Conservation (phyloP, 805 yeast species). For the Kodamaea kaohsiungensis region DNA sequence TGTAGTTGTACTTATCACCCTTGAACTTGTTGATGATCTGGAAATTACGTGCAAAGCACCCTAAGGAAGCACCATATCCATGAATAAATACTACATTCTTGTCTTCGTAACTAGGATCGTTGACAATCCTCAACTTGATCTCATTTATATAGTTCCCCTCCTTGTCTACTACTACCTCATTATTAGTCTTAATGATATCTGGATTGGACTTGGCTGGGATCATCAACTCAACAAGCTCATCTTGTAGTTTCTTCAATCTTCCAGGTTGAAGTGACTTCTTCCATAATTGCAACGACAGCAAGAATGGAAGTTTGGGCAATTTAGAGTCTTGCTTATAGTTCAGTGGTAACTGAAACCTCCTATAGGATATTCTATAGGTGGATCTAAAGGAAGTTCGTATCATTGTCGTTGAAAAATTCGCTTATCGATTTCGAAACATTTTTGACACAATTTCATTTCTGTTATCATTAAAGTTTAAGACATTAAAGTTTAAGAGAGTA, state of each 20-base stretch:
- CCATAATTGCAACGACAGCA: conserved; percentile 18
- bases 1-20: conserved; percentile 36
- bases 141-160: conserved; percentile 35
- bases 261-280: conserved; percentile 20
- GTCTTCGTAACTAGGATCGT: conserved; percentile 20
- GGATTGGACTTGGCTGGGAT: conserved; percentile 24
- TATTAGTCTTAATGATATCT: conserved; percentile 19
- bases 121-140: conserved; percentile 30
- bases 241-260: conserved; percentile 33
- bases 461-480: too few relatives aligned
- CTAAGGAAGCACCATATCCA: conserved; percentile 58
- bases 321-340: conserved; percentile 1
- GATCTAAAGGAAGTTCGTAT: not conserved
- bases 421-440: not conserved
- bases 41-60: conserved; percentile 57
- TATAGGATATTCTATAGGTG: not conserved
- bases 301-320: conserved; percentile 1
- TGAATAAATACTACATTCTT: conserved; percentile 54
- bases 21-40: conserved; percentile 37
- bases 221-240: conserved; percentile 37
- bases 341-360: conserved; percentile 4
- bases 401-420: not conserved
- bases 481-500: too few relatives aligned
- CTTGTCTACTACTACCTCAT: conserved; percentile 23
- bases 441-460: not conserved